These are phyloP conservation scores for Phyllostachys edulis DNA, from an alignment of 176 grass and related monocot genomes.

Conservation along the genomic window DNA sequence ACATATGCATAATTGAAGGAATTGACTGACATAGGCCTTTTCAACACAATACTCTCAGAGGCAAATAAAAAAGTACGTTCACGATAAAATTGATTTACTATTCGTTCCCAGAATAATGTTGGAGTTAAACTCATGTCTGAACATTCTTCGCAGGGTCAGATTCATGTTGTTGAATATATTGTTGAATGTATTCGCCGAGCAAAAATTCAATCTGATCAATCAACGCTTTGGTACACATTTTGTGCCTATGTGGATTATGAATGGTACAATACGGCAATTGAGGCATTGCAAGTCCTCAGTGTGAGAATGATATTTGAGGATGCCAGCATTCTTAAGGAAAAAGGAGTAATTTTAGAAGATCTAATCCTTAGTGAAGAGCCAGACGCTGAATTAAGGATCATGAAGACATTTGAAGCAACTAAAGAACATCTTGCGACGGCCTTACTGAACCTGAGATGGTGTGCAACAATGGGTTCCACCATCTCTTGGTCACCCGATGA, in stretches of 20 bases:
- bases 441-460: slow-evolving; percentile 82
- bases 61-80: slow-evolving; percentile 59
- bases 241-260: slow-evolving; percentile 53
- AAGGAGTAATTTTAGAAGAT: slow-evolving; percentile 56
- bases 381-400: slow-evolving; percentile 58
- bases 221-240: slow-evolving; percentile 61
- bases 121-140: slow-evolving; percentile 12
- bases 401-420: slow-evolving; percentile 45
- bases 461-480: slow-evolving; percentile 49
- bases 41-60: slow-evolving; percentile 65
- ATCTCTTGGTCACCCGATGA: slow-evolving; percentile 77
- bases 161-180: slow-evolving; percentile 71
- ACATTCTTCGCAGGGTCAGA: slow-evolving; percentile 62
- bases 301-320: slow-evolving; percentile 75
- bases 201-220: slow-evolving; percentile 64
- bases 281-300: slow-evolving; percentile 76
- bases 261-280: slow-evolving; percentile 59
- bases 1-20: slow-evolving; percentile 43
- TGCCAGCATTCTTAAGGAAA: slow-evolving; percentile 41
- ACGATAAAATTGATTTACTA: neutral
- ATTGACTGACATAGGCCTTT: slow-evolving; percentile 55
- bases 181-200: slow-evolving; percentile 55
- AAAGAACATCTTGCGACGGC: slow-evolving; percentile 56
- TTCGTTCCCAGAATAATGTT: slow-evolving; percentile 6
- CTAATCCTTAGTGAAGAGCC: slow-evolving; percentile 75